Base-by-base conservation (phyloP, 495 filamentous ascomycete species). In the Thermochaetoides thermophila region DNA sequence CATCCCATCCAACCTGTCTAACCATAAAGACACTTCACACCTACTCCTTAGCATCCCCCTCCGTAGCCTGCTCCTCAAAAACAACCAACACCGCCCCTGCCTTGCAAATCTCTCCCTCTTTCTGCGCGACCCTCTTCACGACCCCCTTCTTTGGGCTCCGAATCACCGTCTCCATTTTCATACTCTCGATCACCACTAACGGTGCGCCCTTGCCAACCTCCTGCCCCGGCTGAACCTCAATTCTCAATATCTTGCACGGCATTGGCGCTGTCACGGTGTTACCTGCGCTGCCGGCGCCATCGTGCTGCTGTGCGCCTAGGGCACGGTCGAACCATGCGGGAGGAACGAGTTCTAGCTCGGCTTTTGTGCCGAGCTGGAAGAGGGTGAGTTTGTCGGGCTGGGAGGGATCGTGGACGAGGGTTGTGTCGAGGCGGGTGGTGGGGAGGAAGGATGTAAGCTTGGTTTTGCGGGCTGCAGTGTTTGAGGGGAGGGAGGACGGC, bases 141-240 rank as follows among this genome's bases (percentile, higher is more conserved):
- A 75, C 68, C 5, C 84, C 89, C 40, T 76, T 74, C 29, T 84
- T 75, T 8, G 89, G 89, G 42, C 81, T 86, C 38, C 89, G 68
- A 38, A 97, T 94, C 21, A 92, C 84, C 20, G 84, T 97, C 59
- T 97, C 89, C 89, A 97, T 97, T 69, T 97, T 97, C 89, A 97
- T 97, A 36, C 87, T 95, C 59, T 97, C 89, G 49, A 97, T 92
- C 68, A 97, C 86, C 26, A 96, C 84, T 40, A 97, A 59, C 13
- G 83, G 71, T 44, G 91, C 75, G 32, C 85, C 86, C 58, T 85
- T 91, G 49, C 75, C 69, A 24, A 96, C 87, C 31, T 49, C 56
- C 40, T 86, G 76, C 0, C 89, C 91, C 35, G 78, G 83, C 34
- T 71, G 56, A 1, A 87, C 81, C 51, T 86, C 78, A 19, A 91